Conservation (phyloP, 2,329 filamentous ascomycete genomes). For the Fonsecaea nubica region DNA sequence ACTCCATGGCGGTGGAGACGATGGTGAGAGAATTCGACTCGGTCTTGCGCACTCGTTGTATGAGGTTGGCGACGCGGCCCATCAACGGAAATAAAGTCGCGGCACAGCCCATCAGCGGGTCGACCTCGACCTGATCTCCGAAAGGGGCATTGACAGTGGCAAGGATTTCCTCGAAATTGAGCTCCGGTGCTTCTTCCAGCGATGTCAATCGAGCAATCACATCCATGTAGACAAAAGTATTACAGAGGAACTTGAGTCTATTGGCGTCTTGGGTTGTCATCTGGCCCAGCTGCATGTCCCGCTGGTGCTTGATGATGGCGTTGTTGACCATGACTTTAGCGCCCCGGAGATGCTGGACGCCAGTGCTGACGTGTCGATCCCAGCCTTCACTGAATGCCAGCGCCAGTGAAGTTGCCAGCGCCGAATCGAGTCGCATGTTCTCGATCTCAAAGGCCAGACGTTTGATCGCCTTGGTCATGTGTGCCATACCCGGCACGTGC, state of each 20-base stretch:
- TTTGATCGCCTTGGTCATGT: conserved; percentile 70
- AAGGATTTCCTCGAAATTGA: conserved; percentile 60
- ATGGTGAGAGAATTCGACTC: conserved; percentile 65
- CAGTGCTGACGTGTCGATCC: conserved; percentile 72
- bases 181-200: conserved; percentile 62
- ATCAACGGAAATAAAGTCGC: conserved; percentile 72
- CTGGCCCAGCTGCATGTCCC: conserved; percentile 35
- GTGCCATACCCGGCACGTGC: conserved; percentile 68
- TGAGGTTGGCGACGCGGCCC: conserved; percentile 68
- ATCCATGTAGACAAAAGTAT: conserved; percentile 76
- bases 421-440: conserved; percentile 63
- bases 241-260: conserved; percentile 70
- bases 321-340: conserved; percentile 69
- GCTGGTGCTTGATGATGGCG: conserved; percentile 59
- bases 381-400: conserved; percentile 74
- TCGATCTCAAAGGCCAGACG: conserved; percentile 65
- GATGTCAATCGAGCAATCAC: conserved; percentile 73
- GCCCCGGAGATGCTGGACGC: conserved; percentile 72
- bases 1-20: conserved; percentile 66
- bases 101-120: conserved; percentile 74
- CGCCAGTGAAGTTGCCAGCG: conserved; percentile 72
- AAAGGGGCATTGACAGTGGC: conserved; percentile 47
- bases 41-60: conserved; percentile 65
- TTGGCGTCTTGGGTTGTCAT: conserved; percentile 45
- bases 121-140: conserved; percentile 62